Evolutionary conservation across 306 rosid genomes (phyloP).

Genomic region (Calophaca sinica): DNA sequence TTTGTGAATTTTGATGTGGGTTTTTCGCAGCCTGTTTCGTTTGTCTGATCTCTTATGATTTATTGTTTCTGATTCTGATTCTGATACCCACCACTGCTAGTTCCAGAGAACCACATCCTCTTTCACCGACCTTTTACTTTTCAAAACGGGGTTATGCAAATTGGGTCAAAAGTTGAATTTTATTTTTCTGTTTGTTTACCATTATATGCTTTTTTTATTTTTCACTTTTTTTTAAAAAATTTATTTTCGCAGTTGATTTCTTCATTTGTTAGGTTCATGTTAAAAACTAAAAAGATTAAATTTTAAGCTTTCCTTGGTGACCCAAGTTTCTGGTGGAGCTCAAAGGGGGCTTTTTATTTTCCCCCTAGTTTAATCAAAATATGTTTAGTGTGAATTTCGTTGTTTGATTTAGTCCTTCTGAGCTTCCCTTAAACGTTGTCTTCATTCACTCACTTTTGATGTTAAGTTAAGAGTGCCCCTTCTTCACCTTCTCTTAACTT

Average conservation of each 20-base stretch:
- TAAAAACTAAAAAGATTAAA: neutral
- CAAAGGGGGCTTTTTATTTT: neutral
- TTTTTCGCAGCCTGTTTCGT: conserved; percentile 1
- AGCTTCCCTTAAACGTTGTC: no score
- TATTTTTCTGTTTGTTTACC: conserved; percentile 13
- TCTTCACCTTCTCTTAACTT: no score
- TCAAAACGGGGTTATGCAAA: conserved; percentile 21
- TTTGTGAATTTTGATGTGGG: no score
- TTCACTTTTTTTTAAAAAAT: neutral
- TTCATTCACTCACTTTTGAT: no score
- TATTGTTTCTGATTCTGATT: neutral
- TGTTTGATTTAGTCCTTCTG: no score
- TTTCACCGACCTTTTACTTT: conserved; percentile 31
- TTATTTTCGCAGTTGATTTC: conserved; percentile 21
- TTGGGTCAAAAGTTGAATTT: conserved; percentile 46
- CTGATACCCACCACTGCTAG: neutral
- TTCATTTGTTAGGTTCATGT: conserved; percentile 35
- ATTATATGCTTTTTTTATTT: neutral
- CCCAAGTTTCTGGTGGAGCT: conserved; percentile 35
- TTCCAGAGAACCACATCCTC: conserved; percentile 27
- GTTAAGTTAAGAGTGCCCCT: no score
- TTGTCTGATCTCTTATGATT: conserved; percentile 37
- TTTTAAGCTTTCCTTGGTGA: conserved; percentile 40
- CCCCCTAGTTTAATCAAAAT: neutral
- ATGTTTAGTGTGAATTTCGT: no score